Evolutionary conservation across 176 grass and related monocot species (phyloP).

Genomic region (Calamus simplicifolius): DNA sequence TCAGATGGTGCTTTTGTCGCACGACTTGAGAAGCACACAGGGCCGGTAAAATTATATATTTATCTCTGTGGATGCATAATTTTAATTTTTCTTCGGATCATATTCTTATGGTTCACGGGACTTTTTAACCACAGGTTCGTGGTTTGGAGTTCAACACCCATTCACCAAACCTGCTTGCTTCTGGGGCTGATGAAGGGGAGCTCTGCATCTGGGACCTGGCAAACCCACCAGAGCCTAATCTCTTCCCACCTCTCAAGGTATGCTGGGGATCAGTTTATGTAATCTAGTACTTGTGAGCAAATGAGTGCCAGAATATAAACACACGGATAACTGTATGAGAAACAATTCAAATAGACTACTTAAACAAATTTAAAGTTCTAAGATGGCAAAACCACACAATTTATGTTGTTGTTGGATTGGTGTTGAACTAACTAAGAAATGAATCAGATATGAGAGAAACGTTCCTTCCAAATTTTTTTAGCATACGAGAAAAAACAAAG

Average conservation of each 20-base stretch:
- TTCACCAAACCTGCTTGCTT: conserved; percentile 68
- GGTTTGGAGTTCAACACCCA: conserved; percentile 84
- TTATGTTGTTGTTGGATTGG: no score
- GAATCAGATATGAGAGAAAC: no score
- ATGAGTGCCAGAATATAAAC: neutral
- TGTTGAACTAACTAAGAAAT: no score
- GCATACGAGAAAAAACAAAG: no score
- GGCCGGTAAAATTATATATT: conserved; percentile 44
- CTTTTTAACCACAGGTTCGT: conserved; percentile 43
- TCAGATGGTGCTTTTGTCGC: conserved; percentile 63
- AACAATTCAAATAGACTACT: no score
- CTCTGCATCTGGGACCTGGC: conserved; percentile 94
- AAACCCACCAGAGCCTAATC: conserved; percentile 57
- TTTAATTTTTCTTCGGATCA: conserved; percentile 1
- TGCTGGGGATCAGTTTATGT: neutral
- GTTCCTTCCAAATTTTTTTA: no score
- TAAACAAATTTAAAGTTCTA: no score
- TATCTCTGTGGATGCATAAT: neutral
- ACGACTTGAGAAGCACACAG: conserved; percentile 82
- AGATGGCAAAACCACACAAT: no score
- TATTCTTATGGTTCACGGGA: conserved; percentile 12
- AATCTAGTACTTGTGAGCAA: neutral
- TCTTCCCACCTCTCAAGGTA: conserved; percentile 83
- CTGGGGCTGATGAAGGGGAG: conserved; percentile 85
- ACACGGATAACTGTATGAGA: neutral